A percentile compares a stretch with the other conserved stretches of the same genome.
These are phyloP conservation scores for Talaromyces wortmannii DNA, from an alignment of 495 filamentous ascomycete genomes.

Conservation along the genomic window DNA sequence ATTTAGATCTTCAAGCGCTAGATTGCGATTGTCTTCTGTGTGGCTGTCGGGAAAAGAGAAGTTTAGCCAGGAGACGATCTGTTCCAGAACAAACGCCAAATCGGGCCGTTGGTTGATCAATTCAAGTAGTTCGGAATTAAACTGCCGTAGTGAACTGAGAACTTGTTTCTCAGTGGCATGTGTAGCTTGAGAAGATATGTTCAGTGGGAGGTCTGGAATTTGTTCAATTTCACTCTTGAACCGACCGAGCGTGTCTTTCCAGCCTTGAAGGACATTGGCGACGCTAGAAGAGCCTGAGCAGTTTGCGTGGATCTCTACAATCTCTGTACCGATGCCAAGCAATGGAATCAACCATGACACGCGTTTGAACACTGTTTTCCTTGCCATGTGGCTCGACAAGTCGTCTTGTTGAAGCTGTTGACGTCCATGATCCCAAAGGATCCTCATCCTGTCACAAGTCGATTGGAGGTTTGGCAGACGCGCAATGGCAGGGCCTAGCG, in stretches of 20 bases:
- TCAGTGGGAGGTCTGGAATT: slow-evolving; percentile 47
- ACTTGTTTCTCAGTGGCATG: slow-evolving; percentile 31
- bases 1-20: slow-evolving; percentile 40
- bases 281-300: slow-evolving; percentile 45
- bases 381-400: slow-evolving; percentile 11
- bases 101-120: slow-evolving; percentile 43
- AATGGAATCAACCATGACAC: slow-evolving; percentile 46
- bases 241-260: slow-evolving; percentile 37
- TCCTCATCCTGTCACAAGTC: slow-evolving; percentile 27
- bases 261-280: slow-evolving; percentile 36
- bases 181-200: slow-evolving; percentile 42
- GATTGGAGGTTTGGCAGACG: slow-evolving; percentile 27
- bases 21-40: background rate
- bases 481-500: slow-evolving; percentile 37
- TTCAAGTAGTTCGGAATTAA: slow-evolving; percentile 36
- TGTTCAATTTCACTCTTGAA: slow-evolving; percentile 31
- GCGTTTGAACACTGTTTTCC: slow-evolving; percentile 13
- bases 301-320: slow-evolving; percentile 53
- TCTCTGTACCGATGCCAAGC: slow-evolving; percentile 29
- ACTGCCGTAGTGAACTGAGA: slow-evolving; percentile 23
- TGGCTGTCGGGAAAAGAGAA: slow-evolving; percentile 3
- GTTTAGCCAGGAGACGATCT: slow-evolving; percentile 46
- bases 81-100: slow-evolving; percentile 55
- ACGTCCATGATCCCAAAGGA: slow-evolving; percentile 32
- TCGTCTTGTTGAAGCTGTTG: slow-evolving; percentile 20